phyloP scores from a whole-genome alignment of 2,329 filamentous ascomycete species.

The Pestalotiopsis sp. region DNA sequence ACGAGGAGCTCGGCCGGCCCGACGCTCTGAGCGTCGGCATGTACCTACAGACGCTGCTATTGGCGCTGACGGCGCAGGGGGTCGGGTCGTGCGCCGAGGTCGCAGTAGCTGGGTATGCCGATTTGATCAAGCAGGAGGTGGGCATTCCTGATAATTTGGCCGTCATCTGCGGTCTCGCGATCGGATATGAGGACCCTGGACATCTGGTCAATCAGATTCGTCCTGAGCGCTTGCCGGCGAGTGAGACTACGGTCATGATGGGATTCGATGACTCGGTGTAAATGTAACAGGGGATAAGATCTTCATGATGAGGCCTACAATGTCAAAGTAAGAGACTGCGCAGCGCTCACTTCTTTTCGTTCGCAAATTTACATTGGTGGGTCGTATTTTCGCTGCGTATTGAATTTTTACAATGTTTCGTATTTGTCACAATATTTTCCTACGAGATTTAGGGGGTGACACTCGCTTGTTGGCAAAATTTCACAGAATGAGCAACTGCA shows the following conservation, averaged over 20 bases:
- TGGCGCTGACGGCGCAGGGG: neutral
- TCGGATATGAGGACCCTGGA: neutral
- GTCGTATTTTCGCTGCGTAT: too few species aligned
- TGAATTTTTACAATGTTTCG: too few species aligned
- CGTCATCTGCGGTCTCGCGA: neutral
- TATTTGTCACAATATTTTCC: too few species aligned
- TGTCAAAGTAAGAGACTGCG: too few species aligned
- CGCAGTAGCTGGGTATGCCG: neutral
- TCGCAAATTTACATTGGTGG: too few species aligned
- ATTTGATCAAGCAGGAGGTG: neutral
- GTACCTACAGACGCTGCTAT: constrained; percentile 3
- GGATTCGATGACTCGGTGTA: neutral
- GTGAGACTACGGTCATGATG: neutral
- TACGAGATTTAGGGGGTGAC: too few species aligned
- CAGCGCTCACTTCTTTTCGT: too few species aligned
- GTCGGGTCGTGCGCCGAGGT: constrained; percentile 2
- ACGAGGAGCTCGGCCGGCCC: neutral
- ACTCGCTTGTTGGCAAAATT: too few species aligned
- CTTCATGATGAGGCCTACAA: too few species aligned
- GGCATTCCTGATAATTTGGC: neutral
- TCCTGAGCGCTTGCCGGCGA: neutral
- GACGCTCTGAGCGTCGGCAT: constrained; percentile 2
- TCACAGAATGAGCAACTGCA: too few species aligned
- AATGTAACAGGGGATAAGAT: too few species aligned
- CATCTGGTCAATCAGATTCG: neutral